phyloP scores from a whole-genome alignment of 2,329 filamentous ascomycete genomes.

The Helminthosporium solani region DNA sequence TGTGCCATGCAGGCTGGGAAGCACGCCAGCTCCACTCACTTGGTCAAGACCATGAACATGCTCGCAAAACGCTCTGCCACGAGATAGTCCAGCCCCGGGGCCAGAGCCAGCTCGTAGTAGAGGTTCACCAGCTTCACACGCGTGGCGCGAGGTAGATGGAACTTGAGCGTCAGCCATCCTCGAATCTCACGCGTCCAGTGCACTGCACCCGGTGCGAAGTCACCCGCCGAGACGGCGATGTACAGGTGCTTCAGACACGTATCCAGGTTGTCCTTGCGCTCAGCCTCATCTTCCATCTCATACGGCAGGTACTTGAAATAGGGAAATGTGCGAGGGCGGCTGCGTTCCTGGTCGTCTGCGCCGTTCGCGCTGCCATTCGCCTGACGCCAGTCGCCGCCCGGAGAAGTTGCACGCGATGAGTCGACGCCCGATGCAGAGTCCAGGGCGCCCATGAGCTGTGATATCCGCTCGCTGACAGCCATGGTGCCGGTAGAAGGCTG shows the following conservation, averaged over 20 bases:
- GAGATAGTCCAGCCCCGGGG: conserved; percentile 80
- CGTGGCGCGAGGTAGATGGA: conserved; percentile 85
- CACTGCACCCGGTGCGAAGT: conserved; percentile 88
- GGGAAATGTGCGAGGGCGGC: conserved; percentile 80
- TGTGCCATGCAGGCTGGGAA: not conserved
- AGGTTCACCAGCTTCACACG: conserved; percentile 82
- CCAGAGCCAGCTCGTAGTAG: conserved; percentile 90
- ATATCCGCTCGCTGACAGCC: conserved; percentile 45
- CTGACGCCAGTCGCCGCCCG: conserved; percentile 63
- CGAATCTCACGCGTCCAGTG: conserved; percentile 97
- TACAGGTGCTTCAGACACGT: conserved; percentile 94
- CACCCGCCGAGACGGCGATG: conserved; percentile 84
- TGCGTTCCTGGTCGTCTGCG: conserved; percentile 63
- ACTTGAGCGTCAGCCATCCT: conserved; percentile 95
- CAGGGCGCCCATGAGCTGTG: conserved; percentile 44
- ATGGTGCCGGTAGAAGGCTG: conserved; percentile 33
- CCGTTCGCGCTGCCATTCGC: conserved; percentile 51
- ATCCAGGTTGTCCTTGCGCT: conserved; percentile 75
- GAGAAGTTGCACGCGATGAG: conserved; percentile 83
- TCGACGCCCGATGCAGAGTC: conserved; percentile 57
- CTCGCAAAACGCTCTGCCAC: conserved; percentile 88
- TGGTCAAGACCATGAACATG: conserved; percentile 96
- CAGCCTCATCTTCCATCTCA: conserved; percentile 73
- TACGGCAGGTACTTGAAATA: conserved; percentile 93
- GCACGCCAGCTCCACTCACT: conserved; percentile 57